phyloP scores from a whole-genome alignment of 495 filamentous ascomycete genomes.

The Usnea hakonensis region DNA sequence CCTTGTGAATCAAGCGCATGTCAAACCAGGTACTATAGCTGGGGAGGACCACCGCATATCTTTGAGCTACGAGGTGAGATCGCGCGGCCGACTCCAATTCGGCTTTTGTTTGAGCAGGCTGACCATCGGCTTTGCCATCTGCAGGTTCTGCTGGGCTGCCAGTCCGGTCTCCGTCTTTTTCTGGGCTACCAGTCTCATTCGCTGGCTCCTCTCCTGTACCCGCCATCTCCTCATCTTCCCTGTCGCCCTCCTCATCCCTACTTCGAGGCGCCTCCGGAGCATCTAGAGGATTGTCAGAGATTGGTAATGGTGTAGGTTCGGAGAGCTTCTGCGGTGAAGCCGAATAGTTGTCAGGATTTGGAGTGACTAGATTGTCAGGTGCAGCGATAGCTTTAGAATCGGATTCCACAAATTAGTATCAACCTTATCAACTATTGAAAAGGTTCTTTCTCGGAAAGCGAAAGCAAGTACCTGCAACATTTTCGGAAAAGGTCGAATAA shows the following conservation, averaged over 20 bases:
- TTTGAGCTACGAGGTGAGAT: conserved; percentile 78
- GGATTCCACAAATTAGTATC: neutral
- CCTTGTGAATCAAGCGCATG: conserved; percentile 80
- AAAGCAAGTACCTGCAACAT: neutral
- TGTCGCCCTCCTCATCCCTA: conserved; percentile 53
- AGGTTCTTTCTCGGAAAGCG: neutral
- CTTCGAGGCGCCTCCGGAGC: conserved; percentile 69
- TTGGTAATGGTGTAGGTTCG: conserved; percentile 42
- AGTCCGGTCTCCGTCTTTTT: conserved; percentile 30
- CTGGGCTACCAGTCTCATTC: conserved; percentile 46
- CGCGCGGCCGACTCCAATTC: conserved; percentile 76
- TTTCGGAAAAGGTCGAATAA: neutral
- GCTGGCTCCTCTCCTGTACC: conserved; percentile 57
- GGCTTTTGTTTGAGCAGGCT: conserved; percentile 60
- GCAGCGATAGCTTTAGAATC: conserved; percentile 2
- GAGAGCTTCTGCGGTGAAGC: conserved; percentile 42
- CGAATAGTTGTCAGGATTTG: conserved; percentile 1
- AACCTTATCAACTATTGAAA: neutral
- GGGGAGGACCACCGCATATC: conserved; percentile 83
- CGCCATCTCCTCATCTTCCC: conserved; percentile 81
- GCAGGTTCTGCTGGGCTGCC: conserved; percentile 31
- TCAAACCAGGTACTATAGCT: conserved; percentile 98
- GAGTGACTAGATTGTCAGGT: neutral
- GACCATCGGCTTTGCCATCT: conserved; percentile 41
- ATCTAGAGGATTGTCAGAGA: conserved; percentile 79